Percentiles rank a stretch among this genome's conserved stretches.
These are phyloP conservation scores for Suillus plorans DNA, from an alignment of 768 basidiomycete genomes.

Conservation along the genomic window DNA sequence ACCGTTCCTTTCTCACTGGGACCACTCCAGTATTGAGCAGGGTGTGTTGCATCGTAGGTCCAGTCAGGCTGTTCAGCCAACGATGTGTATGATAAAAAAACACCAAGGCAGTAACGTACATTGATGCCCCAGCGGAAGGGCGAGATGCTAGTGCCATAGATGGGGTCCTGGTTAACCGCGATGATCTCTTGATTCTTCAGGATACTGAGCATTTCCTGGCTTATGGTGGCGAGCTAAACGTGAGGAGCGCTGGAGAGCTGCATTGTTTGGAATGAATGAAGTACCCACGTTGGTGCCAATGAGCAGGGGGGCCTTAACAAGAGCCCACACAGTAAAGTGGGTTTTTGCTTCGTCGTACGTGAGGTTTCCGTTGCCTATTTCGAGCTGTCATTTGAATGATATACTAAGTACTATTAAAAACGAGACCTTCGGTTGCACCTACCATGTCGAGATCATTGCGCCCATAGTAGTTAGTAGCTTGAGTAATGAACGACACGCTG, in stretches of 20 bases:
- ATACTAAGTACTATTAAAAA: neutral
- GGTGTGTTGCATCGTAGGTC: constrained; percentile 42
- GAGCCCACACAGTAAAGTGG: constrained; percentile 71
- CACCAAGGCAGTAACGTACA: constrained; percentile 34
- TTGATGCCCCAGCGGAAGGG: constrained; percentile 71
- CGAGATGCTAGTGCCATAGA: constrained; percentile 58
- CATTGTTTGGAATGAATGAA: constrained; percentile 11
- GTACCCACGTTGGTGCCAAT: constrained; percentile 57
- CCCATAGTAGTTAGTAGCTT: constrained; percentile 62
- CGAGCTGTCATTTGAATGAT: constrained; percentile 38
- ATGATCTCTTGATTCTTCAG: constrained; percentile 62
- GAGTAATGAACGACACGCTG: constrained; percentile 65
- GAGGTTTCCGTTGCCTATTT: constrained; percentile 62
- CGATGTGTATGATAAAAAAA: neutral
- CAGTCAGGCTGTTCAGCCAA: constrained; percentile 32
- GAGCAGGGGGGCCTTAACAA: constrained; percentile 65
- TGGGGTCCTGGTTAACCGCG: constrained; percentile 66
- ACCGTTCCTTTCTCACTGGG: constrained; percentile 60
- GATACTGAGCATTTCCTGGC: constrained; percentile 49
- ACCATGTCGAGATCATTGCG: constrained; percentile 70
- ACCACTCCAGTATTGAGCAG: constrained; percentile 71
- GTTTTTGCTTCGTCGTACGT: constrained; percentile 64
- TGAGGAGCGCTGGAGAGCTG: neutral
- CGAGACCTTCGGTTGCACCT: constrained; percentile 12
- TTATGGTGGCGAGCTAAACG: constrained; percentile 49